Conservation (phyloP, 1,139 yeast species). For the Protomyces gravidus region DNA sequence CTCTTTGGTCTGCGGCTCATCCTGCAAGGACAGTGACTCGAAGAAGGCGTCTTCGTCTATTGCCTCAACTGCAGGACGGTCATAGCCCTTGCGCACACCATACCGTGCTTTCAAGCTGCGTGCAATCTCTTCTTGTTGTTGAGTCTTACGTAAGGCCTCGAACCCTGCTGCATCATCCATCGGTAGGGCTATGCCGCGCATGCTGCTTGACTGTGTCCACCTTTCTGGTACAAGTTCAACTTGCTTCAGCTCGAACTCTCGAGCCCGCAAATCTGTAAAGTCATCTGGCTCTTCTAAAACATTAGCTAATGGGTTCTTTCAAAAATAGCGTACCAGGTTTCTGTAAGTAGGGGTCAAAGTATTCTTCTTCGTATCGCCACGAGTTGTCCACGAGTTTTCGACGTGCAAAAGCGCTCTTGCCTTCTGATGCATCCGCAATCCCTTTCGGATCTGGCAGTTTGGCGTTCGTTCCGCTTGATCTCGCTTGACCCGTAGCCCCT, state of each 20-base stretch:
- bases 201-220: too few relatives aligned
- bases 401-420: slow-evolving; percentile 10
- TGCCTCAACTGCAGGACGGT: background rate
- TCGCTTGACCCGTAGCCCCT: background rate
- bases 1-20: background rate
- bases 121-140: slow-evolving; percentile 24
- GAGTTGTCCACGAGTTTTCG: slow-evolving; percentile 25
- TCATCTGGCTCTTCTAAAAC: slow-evolving; percentile 8
- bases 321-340: background rate
- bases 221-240: slow-evolving; percentile 18
- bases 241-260: slow-evolving; percentile 6
- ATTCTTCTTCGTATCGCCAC: slow-evolving; percentile 20
- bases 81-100: slow-evolving; percentile 9
- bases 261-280: background rate
- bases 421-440: background rate
- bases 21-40: background rate
- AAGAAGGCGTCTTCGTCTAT: background rate
- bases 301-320: background rate
- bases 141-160: slow-evolving; percentile 7
- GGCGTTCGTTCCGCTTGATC: background rate
- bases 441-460: background rate
- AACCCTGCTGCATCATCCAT: slow-evolving; percentile 21
- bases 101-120: slow-evolving; percentile 8
- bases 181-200: background rate
- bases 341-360: slow-evolving; percentile 15